A percentile compares a stretch with the other conserved stretches of the same genome.
Evolutionary conservation across 192 early-diverging fungal species (phyloP).

Genomic region (Dissophora globulifera): DNA sequence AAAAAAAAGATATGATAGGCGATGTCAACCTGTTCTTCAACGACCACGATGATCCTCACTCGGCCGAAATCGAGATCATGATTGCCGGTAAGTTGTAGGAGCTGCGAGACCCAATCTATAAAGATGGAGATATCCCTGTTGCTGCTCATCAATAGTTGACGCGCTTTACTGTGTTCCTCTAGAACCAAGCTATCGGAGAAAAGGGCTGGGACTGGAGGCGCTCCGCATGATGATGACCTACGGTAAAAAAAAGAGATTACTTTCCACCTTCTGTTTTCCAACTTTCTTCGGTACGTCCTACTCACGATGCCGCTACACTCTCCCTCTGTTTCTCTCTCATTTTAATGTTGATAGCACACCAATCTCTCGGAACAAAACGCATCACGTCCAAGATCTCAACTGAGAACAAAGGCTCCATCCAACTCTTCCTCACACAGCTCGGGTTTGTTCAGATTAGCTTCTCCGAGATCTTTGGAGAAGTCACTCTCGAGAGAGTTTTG

Average conservation of each 20-base stretch:
- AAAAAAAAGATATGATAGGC: slow-evolving; percentile 88
- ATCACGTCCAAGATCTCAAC: slow-evolving; percentile 76
- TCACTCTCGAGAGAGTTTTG: slow-evolving; percentile 63
- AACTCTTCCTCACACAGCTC: slow-evolving; percentile 68
- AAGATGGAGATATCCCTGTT: no score
- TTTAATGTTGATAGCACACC: no score
- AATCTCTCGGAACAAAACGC: slow-evolving; percentile 57
- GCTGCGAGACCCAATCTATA: no score
- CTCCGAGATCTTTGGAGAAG: slow-evolving; percentile 75
- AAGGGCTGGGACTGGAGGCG: slow-evolving; percentile 65
- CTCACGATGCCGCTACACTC: background rate
- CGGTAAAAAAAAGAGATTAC: slow-evolving; percentile 42
- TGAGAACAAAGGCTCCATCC: slow-evolving; percentile 67
- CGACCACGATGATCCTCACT: slow-evolving; percentile 73
- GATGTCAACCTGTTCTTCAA: slow-evolving; percentile 97
- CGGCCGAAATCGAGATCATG: slow-evolving; percentile 95
- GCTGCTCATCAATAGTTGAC: no score
- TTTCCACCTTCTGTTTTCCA: no score
- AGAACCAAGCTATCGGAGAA: slow-evolving; percentile 56
- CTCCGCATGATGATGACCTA: slow-evolving; percentile 74
- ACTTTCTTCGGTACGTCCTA: no score
- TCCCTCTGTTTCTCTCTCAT: slow-evolving; percentile 7
- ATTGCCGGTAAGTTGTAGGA: slow-evolving; percentile 78
- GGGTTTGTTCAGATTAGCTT: slow-evolving; percentile 63
- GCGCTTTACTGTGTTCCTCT: background rate